Evolutionary conservation across 768 basidiomycete species (phyloP), one percentile per base, ranked within the genome.

Genomic region (Leccinum boreale): DNA sequence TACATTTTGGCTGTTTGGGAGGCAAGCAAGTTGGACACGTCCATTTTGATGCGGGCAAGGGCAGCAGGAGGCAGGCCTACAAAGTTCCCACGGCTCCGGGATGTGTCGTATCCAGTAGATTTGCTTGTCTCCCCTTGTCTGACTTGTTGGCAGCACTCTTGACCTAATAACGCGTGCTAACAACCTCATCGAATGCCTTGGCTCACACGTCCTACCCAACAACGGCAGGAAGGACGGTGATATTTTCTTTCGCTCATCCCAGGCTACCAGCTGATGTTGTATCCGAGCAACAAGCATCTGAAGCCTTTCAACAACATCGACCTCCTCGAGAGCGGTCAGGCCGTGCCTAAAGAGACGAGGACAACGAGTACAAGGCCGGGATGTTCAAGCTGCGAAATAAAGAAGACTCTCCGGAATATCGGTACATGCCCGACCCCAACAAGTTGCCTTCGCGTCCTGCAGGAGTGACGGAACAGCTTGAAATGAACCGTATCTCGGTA

Each of bases 401-500:
- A 73, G 97, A 97, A 65, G 90, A 94, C 63, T 89, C 94, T 0
- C 93, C 91, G 2, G 97, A 98, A 70, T 99, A 98, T 70, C 83
- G 91, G 17, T 98, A 98, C 74, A 96, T 99, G 92, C 97, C 97
- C 0, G 97, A 99, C 70, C 86, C 93, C 0, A 98, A 98, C 70
- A 28, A 28, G 0, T 74, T 98, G 1, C 93, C 94, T 1, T 23
- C 9, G 1, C 21, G 19, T 57, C 47, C n/a, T 21, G 42, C 65
- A 95, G 92, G 74, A 74, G 24, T 86, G 31, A 0, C 31, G 31
- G 31, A 33, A 33, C 31, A 33, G 5, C 12, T 33, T 14, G 31
- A 33, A 33, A 33, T 33, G 29, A 0, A 11, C 29, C 29, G 29
- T 31, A 31, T 31, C 5, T 31, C 1, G 29, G 29, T 31, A 31